Base-by-base conservation (phyloP, 176 grass and related monocot species). In the Dendrocalamus sinicus region DNA sequence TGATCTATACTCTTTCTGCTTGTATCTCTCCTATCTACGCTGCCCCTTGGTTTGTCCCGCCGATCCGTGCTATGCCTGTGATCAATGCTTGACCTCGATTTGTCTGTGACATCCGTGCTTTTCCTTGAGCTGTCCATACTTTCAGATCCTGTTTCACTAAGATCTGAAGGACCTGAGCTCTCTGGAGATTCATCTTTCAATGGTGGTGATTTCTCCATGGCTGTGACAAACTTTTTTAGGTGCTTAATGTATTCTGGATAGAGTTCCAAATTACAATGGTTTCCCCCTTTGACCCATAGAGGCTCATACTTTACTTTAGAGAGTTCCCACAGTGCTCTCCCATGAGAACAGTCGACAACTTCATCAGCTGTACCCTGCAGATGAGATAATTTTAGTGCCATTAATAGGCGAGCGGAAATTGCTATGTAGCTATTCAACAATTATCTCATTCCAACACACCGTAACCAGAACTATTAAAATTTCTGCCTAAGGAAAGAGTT, bases 281-380 rank as follows among this genome's bases (percentile, higher is more conserved):
- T 95, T 24, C 96, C 96, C 58, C 90, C 96, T 83, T 94, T 96
- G 68, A 99, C 86, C 96, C 96, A 99, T 3, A 99, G 83, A 79
- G 96, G 96, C 45, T 99, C 96, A 68, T 96, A 99, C 79, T 99
- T 99, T 77, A 96, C 96, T 87, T 96, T 92, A n/a, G 93, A 89
- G 15, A 87, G 92, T 70, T 99, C 96, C 90, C 92, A 99, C 44
- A 99, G 75, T 77, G 87, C 78, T 89, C 93, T 92, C 45, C 96
- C 96, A 84, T 99, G 96, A 23, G 88, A 91, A 43, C 93, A 96
- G 79, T 99, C 93, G 3, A 99, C 96, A 30, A 99, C 96, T 10
- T 99, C 96, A 74, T 99, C 96, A 50, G 94, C 87, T 83, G 89
- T 92, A 39, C 96, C 96, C 96, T 99, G 70, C 69, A 85, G 22